Evolutionary conservation across 305 asterid species (phyloP), one percentile per base, ranked within the genome.

Genomic region (Fraxinus velutina): DNA sequence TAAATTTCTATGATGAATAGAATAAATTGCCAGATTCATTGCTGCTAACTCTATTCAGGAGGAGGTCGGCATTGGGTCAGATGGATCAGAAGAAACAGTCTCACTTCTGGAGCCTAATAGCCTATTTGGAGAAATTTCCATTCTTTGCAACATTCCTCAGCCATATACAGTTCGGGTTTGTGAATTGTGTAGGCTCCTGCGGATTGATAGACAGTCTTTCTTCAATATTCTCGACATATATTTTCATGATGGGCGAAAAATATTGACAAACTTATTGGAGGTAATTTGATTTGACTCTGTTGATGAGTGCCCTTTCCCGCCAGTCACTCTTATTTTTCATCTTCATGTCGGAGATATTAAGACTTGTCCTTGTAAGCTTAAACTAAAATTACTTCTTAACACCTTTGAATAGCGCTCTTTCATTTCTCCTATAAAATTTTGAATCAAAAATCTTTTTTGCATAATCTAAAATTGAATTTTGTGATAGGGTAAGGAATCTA

Each of bases 61-160:
- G 86, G 98, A 92, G 79, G 87, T 93, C n/a, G 89, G 90, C 66
- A 86, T 84, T 22, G 94, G 83, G 10, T 86, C 86, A 9, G 94
- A 94, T 66, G 98, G 97, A 84, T 32, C 84, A 64, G 97, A 93
- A 87, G 97, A 92, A 8, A 88, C 87, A 0, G 86, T 88, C 50
- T 83, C 97, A 6, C 87, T 83, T 84, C 85, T 96, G 32, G 91
- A 92, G 86, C 92, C 89, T 15, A 83, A 88, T 86, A 88, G 92
- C 87, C 88, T 83, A 80, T 93, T 94, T 66, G 99, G 99, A 79
- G 96, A 90, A 73, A 82, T 93, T 82, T 90, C 99, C 64, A 84
- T 94, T 55, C 93, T 96, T 70, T 93, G 97, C 90, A 93, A 94
- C 90, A 87, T 96, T 79, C 98, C 98, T 80, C 98, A 96, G 87